phyloP scores from a whole-genome alignment of 148 eudicot genomes.

The Tetragonia tetragonoides region DNA sequence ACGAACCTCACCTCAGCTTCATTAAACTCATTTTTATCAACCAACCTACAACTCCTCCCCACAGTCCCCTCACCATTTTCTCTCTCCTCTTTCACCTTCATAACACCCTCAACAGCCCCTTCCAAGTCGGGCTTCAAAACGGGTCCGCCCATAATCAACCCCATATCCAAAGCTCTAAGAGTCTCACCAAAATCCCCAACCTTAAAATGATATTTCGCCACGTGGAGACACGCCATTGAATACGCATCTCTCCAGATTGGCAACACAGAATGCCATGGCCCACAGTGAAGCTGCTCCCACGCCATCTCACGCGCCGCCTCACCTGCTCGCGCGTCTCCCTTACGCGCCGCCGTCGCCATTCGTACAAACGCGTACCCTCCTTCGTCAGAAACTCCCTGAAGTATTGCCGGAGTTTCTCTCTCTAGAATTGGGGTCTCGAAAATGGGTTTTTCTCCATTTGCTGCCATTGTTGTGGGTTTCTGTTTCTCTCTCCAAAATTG shows the following conservation, averaged over 20 bases:
- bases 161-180: conserved; percentile 70
- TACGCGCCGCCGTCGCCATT: conserved; percentile 41
- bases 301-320: conserved; percentile 96
- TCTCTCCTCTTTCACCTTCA: conserved; percentile 15
- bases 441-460: conserved; percentile 23
- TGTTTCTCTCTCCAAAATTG: too few relatives aligned
- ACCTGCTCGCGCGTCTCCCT: conserved; percentile 58
- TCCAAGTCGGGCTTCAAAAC: conserved; percentile 55
- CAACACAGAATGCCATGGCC: conserved; percentile 82
- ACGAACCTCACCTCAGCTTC: conserved; percentile 77
- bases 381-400: conserved; percentile 50
- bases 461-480: not conserved
- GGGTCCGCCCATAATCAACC: conserved; percentile 88
- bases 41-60: conserved; percentile 11
- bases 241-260: conserved; percentile 92
- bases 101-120: conserved; percentile 37
- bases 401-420: conserved; percentile 32
- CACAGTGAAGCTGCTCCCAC: conserved; percentile 97
- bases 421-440: conserved; percentile 48
- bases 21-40: conserved; percentile 29
- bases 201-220: conserved; percentile 47
- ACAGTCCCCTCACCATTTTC: conserved; percentile 1
- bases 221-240: conserved; percentile 77
- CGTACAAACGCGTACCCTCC: conserved; percentile 82
- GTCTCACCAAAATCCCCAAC: conserved; percentile 49